Evolutionary conservation across 441 rosid species (phyloP).

Genomic region (Pelargonium citronellum): DNA sequence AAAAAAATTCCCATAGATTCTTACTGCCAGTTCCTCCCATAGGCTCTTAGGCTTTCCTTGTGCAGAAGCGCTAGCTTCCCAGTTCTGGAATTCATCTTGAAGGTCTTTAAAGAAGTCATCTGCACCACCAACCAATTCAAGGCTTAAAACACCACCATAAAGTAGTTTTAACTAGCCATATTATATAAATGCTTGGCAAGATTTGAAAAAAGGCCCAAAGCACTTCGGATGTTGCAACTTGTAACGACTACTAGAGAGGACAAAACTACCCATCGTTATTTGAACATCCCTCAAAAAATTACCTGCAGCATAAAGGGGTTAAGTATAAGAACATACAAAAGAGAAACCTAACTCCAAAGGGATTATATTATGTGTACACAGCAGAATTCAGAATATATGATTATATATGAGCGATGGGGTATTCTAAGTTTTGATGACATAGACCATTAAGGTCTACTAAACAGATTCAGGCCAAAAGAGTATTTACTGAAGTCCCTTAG

Average conservation of each 20-base stretch:
- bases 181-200: conserved; percentile 16
- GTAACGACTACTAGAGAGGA: conserved; percentile 28
- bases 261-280: conserved; percentile 76
- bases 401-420: neutral
- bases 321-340: conserved; percentile 46
- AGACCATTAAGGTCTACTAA: neutral
- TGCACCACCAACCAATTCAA: conserved; percentile 39
- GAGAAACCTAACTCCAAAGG: conserved; percentile 10
- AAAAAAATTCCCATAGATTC: conserved; percentile 13
- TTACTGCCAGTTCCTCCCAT: conserved; percentile 92
- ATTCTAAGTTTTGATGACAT: neutral
- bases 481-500: neutral
- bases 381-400: neutral
- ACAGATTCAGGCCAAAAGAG: neutral
- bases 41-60: conserved; percentile 88
- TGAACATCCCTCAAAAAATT: conserved; percentile 83
- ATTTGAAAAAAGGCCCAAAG: conserved; percentile 12
- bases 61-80: conserved; percentile 78
- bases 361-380: neutral
- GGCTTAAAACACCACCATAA: conserved; percentile 16
- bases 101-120: conserved; percentile 86
- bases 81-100: conserved; percentile 78
- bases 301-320: conserved; percentile 76
- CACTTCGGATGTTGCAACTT: conserved; percentile 2
- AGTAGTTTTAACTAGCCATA: conserved; percentile 4